These are phyloP conservation scores for Fragilaria radians DNA, from an alignment of 108 stramenopile genomes.

Conservation along the genomic window DNA sequence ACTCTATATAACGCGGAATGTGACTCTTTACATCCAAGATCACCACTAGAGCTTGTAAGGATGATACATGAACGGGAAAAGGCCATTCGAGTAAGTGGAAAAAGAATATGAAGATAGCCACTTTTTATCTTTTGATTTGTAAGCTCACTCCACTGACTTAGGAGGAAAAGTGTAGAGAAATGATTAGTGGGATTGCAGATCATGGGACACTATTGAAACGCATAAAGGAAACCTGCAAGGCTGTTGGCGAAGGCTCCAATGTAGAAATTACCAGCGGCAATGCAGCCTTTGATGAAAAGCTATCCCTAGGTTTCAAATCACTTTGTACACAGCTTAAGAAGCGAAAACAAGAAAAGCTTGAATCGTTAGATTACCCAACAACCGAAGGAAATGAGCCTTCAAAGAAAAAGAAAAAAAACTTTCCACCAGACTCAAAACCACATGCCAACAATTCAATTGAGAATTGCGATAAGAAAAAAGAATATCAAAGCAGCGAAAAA, in stretches of 20 bases:
- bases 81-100: slow-evolving; percentile 1
- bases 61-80: slow-evolving; percentile 30
- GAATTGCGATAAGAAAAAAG: too few relatives aligned
- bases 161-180: background rate
- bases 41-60: slow-evolving; percentile 22
- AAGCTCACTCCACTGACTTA: too few relatives aligned
- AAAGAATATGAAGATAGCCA: too few relatives aligned
- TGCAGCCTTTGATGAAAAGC: background rate
- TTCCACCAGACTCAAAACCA: too few relatives aligned
- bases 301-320: background rate
- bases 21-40: slow-evolving; percentile 36
- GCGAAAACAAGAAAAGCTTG: background rate
- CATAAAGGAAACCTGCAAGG: background rate
- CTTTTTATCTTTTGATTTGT: too few relatives aligned
- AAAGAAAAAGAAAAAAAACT: too few relatives aligned
- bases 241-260: too few relatives aligned
- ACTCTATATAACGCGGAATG: slow-evolving; percentile 50
- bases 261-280: background rate
- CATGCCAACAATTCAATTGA: too few relatives aligned
- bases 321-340: background rate
- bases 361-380: too few relatives aligned
- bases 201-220: background rate
- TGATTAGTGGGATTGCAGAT: background rate
- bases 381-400: too few relatives aligned
- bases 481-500: too few relatives aligned